These are phyloP conservation scores for Euphorbia tirucalli DNA, from an alignment of 345 rosid genomes.

Conservation along the genomic window DNA sequence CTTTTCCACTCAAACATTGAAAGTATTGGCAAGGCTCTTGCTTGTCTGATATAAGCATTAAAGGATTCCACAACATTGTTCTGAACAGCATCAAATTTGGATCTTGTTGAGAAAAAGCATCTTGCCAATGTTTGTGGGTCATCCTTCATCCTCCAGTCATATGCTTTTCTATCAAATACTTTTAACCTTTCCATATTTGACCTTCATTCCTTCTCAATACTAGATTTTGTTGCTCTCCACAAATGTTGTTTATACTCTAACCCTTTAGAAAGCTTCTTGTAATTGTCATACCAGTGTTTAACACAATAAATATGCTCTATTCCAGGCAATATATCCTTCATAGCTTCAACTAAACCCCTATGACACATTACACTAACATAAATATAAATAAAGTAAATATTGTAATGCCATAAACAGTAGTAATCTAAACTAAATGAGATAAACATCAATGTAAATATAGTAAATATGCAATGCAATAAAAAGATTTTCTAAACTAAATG, in stretches of 20 bases:
- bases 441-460: too few relatives aligned
- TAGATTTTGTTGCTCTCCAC: neutral
- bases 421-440: too few relatives aligned
- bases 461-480: too few relatives aligned
- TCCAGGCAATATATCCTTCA: too few relatives aligned
- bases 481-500: too few relatives aligned
- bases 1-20: neutral
- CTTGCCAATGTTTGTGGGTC: neutral
- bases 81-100: neutral
- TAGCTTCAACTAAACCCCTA: neutral
- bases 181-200: neutral
- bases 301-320: neutral
- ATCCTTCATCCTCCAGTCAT: neutral
- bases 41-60: neutral
- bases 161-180: neutral
- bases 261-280: neutral
- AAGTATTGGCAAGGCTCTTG: neutral
- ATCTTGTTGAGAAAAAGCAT: neutral
- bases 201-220: neutral
- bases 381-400: too few relatives aligned
- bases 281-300: neutral
- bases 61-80: neutral
- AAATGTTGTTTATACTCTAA: neutral
- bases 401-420: too few relatives aligned
- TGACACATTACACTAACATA: too few relatives aligned